Base-by-base conservation (phyloP, 1,284 basidiomycete species). In the Rhodotorula sp. region DNA sequence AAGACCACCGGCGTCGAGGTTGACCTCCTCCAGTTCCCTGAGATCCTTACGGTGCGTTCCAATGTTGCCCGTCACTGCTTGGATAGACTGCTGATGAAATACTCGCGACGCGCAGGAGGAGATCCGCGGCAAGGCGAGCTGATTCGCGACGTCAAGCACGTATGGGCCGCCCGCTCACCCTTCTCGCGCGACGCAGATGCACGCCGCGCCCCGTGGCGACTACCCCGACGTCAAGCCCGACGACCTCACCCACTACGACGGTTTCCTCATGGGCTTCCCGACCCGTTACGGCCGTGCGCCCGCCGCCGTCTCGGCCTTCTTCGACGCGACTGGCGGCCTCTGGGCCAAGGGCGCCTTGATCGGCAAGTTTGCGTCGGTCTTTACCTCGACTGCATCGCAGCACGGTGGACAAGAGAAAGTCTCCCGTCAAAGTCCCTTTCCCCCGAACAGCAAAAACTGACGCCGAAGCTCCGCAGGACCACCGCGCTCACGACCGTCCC, bases 171-270 rank as follows among this genome's bases (percentile, higher is more conserved):
- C 24, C 18, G 37, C 20, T 58, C 7, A 16, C 44, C 26, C 56
- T 10, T 24, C 5, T 26, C 18, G 10, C 44, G n/a, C 57, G 1
- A 7, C 40, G 40, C 46, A 62, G 82, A 87, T 96, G 86, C 81
- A 89, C 82, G 92, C 90, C 1, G 86, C 88, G 13, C 79, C 81
- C 68, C 79, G 80, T 68, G 79, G 87, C 69, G 82, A 84, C 72
- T 90, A 90, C 83, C 90, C 91, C 54, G 78, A 89, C 78, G 84
- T 94, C 78, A 84, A 83, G 24, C 85, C 89, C 54, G 82, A 84
- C 9, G 84, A 87, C 66, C 84, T 96, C 74, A 59, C 58, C 54
- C 52, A 78, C 31, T 50, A 54, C 50, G 59, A 62, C 55, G 65
- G 65, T 13, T 61, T 57, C 26, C 56, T 54, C 61, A 64, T 40